Percentiles rank a stretch among this genome's conserved stretches.
These are phyloP conservation scores for Blyttiomyces sp. DNA, from an alignment of 371 early-diverging fungal species.

Conservation along the genomic window DNA sequence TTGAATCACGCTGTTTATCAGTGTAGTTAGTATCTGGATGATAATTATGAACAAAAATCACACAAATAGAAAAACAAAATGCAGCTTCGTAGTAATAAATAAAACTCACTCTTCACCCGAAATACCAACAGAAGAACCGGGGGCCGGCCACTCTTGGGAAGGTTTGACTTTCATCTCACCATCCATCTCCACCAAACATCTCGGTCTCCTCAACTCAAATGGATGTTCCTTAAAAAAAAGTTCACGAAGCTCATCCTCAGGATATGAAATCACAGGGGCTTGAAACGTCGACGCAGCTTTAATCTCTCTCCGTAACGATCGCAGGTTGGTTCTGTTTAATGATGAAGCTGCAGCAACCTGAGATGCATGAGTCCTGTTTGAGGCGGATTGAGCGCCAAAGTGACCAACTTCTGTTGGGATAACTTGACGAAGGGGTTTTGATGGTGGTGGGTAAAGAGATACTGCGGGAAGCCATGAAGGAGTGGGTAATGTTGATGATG, in stretches of 20 bases:
- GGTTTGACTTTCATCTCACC: background rate
- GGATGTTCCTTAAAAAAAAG: background rate
- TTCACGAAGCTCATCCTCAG: background rate
- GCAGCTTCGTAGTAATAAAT: background rate
- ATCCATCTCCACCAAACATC: background rate
- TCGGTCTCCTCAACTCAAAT: background rate
- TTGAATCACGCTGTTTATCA: slow-evolving; percentile 6
- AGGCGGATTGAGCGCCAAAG: background rate
- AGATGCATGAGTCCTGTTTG: background rate
- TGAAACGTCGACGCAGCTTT: background rate
- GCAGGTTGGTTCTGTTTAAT: background rate
- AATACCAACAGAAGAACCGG: background rate
- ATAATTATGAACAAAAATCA: too few relatives aligned
- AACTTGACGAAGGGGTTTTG: slow-evolving; percentile 1
- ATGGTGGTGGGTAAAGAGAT: slow-evolving; percentile 2
- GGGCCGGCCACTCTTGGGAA: background rate
- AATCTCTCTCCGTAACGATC: background rate
- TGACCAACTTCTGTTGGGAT: slow-evolving; percentile 10
- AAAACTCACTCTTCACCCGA: slow-evolving; percentile 1
- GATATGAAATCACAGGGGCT: background rate
- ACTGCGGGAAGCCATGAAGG: slow-evolving; percentile 4
- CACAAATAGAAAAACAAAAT: slow-evolving; percentile 2
- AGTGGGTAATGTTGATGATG: background rate
- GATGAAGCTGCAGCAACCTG: background rate
- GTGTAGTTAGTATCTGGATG: too few relatives aligned